phyloP scores from a whole-genome alignment of 495 filamentous ascomycete species.

The Penicillium tannophilum region DNA sequence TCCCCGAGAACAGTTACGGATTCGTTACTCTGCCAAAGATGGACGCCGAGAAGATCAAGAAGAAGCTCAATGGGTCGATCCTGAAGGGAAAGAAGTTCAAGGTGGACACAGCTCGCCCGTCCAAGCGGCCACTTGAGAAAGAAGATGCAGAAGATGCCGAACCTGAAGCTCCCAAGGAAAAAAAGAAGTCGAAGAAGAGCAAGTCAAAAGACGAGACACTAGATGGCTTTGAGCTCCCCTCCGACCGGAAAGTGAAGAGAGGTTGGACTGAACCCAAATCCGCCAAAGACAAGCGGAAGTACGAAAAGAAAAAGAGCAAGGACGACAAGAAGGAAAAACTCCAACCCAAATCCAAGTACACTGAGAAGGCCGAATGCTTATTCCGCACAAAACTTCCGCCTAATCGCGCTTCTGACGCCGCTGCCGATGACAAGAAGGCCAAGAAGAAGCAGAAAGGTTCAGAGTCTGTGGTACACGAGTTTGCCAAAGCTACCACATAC shows the following conservation, averaged over 20 bases:
- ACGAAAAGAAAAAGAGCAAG: slow-evolving; percentile 54
- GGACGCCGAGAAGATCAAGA: slow-evolving; percentile 85
- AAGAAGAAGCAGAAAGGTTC: slow-evolving; percentile 55
- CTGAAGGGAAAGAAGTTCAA: slow-evolving; percentile 83
- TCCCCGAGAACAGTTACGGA: slow-evolving; percentile 87
- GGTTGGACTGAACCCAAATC: slow-evolving; percentile 78
- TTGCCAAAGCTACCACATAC: slow-evolving; percentile 74
- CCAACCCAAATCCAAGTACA: slow-evolving; percentile 73
- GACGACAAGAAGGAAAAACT: slow-evolving; percentile 58
- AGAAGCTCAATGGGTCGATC: slow-evolving; percentile 88
- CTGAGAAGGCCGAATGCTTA: slow-evolving; percentile 74
- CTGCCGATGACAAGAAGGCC: slow-evolving; percentile 40
- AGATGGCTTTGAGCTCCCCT: slow-evolving; percentile 69
- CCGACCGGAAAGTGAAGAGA: slow-evolving; percentile 77
- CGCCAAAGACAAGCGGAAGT: slow-evolving; percentile 50
- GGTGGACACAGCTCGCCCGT: slow-evolving; percentile 74
- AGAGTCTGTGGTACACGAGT: slow-evolving; percentile 76
- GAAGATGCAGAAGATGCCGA: slow-evolving; percentile 29
- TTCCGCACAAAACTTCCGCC: slow-evolving; percentile 78
- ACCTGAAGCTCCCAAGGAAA: slow-evolving; percentile 27
- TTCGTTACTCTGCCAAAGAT: slow-evolving; percentile 78
- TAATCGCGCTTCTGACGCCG: slow-evolving; percentile 42
- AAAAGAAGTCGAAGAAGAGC: slow-evolving; percentile 59
- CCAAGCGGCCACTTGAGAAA: slow-evolving; percentile 47
- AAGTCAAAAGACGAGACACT: slow-evolving; percentile 66